phyloP scores from a whole-genome alignment of 2,329 filamentous ascomycete genomes.

The Cercospora nicotianae region DNA sequence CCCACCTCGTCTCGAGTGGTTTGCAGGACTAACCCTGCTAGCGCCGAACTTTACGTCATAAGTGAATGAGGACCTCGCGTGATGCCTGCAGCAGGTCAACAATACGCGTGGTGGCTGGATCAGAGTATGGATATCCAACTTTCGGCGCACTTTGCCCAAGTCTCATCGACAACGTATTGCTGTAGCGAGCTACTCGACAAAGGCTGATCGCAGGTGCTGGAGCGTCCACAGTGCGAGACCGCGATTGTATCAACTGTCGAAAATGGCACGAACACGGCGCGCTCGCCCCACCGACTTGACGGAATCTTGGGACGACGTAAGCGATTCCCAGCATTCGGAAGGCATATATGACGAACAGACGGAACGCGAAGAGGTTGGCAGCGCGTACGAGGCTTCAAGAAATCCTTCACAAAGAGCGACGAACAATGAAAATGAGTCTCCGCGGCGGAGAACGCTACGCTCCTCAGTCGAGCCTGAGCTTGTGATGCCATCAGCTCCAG shows the following conservation, averaged over 20 bases:
- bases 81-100: conserved; percentile 12
- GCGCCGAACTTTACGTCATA: conserved; percentile 9
- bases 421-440: conserved; percentile 14
- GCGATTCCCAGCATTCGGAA: conserved; percentile 28
- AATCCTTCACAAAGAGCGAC: not conserved
- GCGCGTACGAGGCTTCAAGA: conserved; percentile 23
- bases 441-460: conserved; percentile 26
- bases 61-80: conserved; percentile 6
- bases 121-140: conserved; percentile 4
- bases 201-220: not conserved
- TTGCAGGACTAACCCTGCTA: conserved; percentile 1
- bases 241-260: not conserved
- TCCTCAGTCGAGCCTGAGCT: conserved; percentile 42
- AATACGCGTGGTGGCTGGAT: conserved; percentile 10
- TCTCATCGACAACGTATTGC: not conserved
- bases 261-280: conserved; percentile 29
- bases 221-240: not conserved
- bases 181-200: not conserved
- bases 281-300: conserved; percentile 31
- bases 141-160: not conserved
- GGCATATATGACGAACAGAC: conserved; percentile 33
- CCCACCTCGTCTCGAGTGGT: not conserved
- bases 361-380: conserved; percentile 33
- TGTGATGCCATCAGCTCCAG: conserved; percentile 45
- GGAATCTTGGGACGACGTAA: conserved; percentile 40